Percentiles rank a stretch among this genome's conserved stretches.
phyloP scores from a whole-genome alignment of 495 filamentous ascomycete species.

The Xylaria bambusicola region DNA sequence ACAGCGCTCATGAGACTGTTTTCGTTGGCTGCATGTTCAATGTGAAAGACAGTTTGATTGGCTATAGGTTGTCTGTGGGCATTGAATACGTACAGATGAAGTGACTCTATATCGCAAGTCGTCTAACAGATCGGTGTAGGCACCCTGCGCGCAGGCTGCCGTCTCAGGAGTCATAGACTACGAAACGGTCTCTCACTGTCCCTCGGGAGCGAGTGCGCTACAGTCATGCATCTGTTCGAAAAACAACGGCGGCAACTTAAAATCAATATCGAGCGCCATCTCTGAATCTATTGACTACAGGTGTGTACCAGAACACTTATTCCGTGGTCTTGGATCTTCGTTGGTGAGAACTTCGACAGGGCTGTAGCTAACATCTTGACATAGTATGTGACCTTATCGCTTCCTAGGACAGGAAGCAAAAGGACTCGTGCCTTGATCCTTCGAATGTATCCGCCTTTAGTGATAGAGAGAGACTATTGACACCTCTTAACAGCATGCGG shows the following conservation, averaged over 20 bases:
- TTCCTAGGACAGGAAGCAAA: no score
- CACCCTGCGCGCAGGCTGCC: conserved; percentile 47
- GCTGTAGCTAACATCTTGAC: not conserved
- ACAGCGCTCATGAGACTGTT: not conserved
- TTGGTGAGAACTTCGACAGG: not conserved
- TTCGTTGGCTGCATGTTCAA: not conserved
- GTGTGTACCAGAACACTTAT: conserved; percentile 15
- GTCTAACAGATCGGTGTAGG: conserved; percentile 33
- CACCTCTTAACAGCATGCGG: conserved; percentile 28
- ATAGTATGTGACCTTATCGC: conserved; percentile 2
- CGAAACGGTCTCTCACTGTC: conserved; percentile 44
- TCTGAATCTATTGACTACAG: conserved; percentile 39
- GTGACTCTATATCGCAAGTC: not conserved
- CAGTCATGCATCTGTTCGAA: conserved; percentile 54
- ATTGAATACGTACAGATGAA: not conserved
- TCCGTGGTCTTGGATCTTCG: not conserved
- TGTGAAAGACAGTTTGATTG: not conserved
- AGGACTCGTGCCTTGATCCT: not conserved
- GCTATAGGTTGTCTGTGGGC: no score
- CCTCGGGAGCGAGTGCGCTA: conserved; percentile 39
- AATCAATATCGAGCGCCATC: conserved; percentile 39
- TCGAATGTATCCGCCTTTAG: not conserved
- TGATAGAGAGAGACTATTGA: not conserved
- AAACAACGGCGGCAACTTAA: conserved; percentile 42
- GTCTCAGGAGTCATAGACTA: conserved; percentile 42